Evolutionary conservation across 495 filamentous ascomycete genomes (phyloP).

Genomic region (Hyaloscypha finlandica): DNA sequence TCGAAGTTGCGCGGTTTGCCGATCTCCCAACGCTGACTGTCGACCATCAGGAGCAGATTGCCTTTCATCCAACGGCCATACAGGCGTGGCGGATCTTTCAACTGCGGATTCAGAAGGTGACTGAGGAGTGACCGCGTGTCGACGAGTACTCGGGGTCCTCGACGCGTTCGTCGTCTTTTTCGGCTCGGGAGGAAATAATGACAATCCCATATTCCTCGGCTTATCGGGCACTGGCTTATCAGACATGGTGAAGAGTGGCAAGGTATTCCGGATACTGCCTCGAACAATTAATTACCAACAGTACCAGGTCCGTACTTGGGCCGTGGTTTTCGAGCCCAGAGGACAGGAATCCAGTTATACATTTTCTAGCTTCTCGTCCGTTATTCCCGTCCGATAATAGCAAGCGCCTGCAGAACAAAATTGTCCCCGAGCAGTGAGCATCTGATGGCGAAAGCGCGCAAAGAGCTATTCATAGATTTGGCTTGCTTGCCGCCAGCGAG

Average conservation of each 20-base stretch:
- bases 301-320: neutral
- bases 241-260: constrained; percentile 13
- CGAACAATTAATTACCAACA: neutral
- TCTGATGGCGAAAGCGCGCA: neutral
- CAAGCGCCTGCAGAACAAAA: neutral
- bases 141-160: constrained; percentile 28
- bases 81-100: constrained; percentile 40
- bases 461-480: neutral
- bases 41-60: constrained; percentile 34
- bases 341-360: neutral
- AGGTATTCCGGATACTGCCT: constrained; percentile 26
- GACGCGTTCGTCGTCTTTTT: constrained; percentile 31
- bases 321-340: neutral
- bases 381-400: neutral
- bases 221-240: constrained; percentile 15
- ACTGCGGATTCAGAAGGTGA: constrained; percentile 22
- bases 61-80: constrained; percentile 39
- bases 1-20: constrained; percentile 15
- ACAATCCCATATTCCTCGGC: constrained; percentile 45
- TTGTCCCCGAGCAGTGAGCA: neutral
- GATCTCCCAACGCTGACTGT: constrained; percentile 25
- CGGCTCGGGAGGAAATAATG: constrained; percentile 56
- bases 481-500: neutral
- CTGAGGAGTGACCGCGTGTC: constrained; percentile 22
- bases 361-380: neutral